A percentile compares a stretch with the other conserved stretches of the same genome.
phyloP scores from a whole-genome alignment of 306 rosid species.

The Acacia acuminata region DNA sequence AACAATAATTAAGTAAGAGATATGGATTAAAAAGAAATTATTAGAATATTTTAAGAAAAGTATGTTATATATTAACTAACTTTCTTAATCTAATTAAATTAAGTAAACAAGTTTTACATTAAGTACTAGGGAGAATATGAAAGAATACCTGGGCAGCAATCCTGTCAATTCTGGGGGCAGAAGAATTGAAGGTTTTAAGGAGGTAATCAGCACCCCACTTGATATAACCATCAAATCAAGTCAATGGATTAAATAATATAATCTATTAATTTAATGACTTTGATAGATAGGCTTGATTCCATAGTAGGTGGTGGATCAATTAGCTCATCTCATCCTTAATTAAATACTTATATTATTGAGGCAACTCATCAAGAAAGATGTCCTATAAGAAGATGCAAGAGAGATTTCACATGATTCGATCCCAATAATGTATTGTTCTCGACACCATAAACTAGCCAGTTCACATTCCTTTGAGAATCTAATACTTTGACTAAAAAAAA shows the following conservation, averaged over 20 bases:
- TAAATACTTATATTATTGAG: no score
- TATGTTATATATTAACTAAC: no score
- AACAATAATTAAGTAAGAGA: no score
- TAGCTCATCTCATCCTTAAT: background rate
- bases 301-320: background rate
- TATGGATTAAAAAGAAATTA: no score
- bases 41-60: no score
- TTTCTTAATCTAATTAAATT: no score
- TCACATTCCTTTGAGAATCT: background rate
- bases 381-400: no score
- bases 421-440: background rate
- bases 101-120: no score
- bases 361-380: no score
- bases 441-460: background rate
- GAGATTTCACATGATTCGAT: background rate
- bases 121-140: no score
- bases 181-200: constrained; percentile 64
- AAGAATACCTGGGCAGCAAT: constrained; percentile 41
- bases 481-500: background rate
- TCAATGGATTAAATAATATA: background rate
- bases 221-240: background rate
- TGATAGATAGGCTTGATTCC: background rate
- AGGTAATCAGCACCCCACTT: constrained; percentile 66
- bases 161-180: constrained; percentile 54
- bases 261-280: background rate